Percentiles rank a stretch among this genome's conserved stretches.
These are phyloP conservation scores for Nitzschia sp. DNA, from an alignment of 108 stramenopile species.

Conservation along the genomic window DNA sequence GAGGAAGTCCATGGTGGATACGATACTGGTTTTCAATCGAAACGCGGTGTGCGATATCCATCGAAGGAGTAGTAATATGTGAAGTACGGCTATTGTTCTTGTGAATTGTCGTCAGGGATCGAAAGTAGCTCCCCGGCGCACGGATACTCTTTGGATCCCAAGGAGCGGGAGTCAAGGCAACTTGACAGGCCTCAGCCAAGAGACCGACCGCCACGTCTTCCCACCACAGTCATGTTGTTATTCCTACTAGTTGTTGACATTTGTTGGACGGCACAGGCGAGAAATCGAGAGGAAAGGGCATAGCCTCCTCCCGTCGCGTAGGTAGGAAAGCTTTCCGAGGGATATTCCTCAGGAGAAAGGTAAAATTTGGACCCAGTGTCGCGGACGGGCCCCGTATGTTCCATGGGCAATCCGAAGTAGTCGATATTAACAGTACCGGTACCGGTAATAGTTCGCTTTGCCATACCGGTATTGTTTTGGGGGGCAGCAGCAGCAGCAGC, in stretches of 20 bases:
- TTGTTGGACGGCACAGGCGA: neutral
- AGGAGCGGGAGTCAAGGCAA: neutral
- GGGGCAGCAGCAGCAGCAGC: too few relatives aligned
- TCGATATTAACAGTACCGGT: too few relatives aligned
- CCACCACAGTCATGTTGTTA: neutral
- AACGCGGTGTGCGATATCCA: neutral
- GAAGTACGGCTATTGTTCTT: too few relatives aligned
- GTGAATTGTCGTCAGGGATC: too few relatives aligned
- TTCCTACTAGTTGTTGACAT: neutral
- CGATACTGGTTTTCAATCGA: slow-evolving; percentile 3
- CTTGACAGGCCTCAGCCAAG: neutral
- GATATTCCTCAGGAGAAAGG: neutral
- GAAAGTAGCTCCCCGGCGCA: neutral
- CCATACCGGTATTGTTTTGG: too few relatives aligned
- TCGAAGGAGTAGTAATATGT: too few relatives aligned
- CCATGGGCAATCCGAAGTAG: neutral
- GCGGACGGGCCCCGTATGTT: neutral
- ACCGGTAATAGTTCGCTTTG: too few relatives aligned
- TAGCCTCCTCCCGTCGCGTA: neutral
- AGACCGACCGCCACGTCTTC: neutral
- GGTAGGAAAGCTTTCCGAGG: neutral
- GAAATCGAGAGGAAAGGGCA: neutral
- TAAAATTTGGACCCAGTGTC: neutral
- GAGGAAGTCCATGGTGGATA: neutral
- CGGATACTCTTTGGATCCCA: neutral